These are phyloP conservation scores for Stachybotrys elegans DNA, from an alignment of 2,329 filamentous ascomycete genomes.

Conservation along the genomic window DNA sequence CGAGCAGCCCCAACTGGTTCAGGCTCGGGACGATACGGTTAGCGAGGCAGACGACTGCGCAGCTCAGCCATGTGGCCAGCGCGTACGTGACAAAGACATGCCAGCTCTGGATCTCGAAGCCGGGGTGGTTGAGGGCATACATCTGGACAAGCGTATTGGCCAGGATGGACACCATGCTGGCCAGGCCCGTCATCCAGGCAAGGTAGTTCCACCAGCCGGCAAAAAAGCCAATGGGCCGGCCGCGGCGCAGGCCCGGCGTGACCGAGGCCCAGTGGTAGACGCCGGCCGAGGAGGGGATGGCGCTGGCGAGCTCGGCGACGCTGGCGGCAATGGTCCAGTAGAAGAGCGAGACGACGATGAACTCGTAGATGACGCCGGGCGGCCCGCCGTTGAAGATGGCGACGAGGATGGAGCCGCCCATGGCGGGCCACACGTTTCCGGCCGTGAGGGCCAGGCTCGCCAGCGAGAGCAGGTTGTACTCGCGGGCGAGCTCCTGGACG, in stretches of 20 bases:
- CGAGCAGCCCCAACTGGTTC: conserved; percentile 47
- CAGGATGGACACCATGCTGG: conserved; percentile 35
- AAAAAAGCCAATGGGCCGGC: conserved; percentile 42
- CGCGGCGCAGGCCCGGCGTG: conserved; percentile 46
- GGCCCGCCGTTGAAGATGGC: conserved; percentile 58
- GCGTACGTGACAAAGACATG: conserved; percentile 39
- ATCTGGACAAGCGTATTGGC: conserved; percentile 36
- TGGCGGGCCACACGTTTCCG: conserved; percentile 38
- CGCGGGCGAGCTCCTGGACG: background rate
- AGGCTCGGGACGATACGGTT: conserved; percentile 48
- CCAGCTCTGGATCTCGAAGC: conserved; percentile 31
- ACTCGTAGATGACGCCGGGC: conserved; percentile 58
- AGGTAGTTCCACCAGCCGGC: conserved; percentile 42
- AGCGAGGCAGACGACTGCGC: conserved; percentile 42
- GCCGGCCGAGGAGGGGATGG: conserved; percentile 56
- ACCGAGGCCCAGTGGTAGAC: conserved; percentile 60
- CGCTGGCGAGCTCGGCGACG: conserved; percentile 55
- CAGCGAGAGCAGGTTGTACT: conserved; percentile 34
- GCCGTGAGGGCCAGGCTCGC: conserved; percentile 35
- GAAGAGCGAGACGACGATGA: conserved; percentile 41
- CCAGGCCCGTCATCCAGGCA: conserved; percentile 33
- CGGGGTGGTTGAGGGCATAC: conserved; percentile 35
- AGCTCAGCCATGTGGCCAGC: conserved; percentile 32
- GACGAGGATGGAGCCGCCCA: conserved; percentile 38
- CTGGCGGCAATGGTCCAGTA: conserved; percentile 56